Conservation (phyloP, 768 basidiomycete species). For the Termitomyces sp. region DNA sequence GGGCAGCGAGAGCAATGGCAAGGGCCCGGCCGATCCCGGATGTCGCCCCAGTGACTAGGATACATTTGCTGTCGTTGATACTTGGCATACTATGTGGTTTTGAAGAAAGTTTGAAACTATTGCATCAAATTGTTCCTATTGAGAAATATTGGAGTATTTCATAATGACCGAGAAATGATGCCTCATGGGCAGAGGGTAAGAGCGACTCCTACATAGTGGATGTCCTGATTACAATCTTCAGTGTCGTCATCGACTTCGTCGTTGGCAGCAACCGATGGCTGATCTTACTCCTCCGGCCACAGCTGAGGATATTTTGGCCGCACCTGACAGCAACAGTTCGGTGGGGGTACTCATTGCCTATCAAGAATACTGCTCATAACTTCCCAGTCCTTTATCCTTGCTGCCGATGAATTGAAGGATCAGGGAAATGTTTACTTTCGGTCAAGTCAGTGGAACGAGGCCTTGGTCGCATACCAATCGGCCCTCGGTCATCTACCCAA, state of each 20-base stretch:
- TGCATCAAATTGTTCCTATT: not conserved
- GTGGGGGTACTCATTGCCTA: slow-evolving; percentile 4
- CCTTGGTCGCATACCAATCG: slow-evolving; percentile 62
- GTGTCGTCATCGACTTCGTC: slow-evolving; percentile 6
- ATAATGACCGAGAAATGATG: not conserved
- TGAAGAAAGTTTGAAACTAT: not conserved
- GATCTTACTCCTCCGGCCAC: slow-evolving; percentile 7
- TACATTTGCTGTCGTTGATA: slow-evolving; percentile 22
- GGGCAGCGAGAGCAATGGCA: slow-evolving; percentile 40
- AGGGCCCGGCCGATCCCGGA: slow-evolving; percentile 55
- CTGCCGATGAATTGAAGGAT: slow-evolving; percentile 61
- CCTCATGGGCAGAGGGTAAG: not conserved
- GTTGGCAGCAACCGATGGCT: slow-evolving; percentile 13
- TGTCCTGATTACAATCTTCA: not conserved
- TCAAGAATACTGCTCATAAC: slow-evolving; percentile 2
- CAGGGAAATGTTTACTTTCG: slow-evolving; percentile 77
- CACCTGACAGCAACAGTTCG: not conserved
- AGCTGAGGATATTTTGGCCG: not conserved
- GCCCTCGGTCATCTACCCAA: slow-evolving; percentile 59
- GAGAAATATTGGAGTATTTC: not conserved
- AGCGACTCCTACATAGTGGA: not conserved
- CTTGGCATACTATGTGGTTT: not conserved
- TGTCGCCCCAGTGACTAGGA: slow-evolving; percentile 30
- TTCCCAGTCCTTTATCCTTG: slow-evolving; percentile 36
- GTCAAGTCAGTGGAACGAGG: slow-evolving; percentile 59